Conservation (phyloP, 1,284 basidiomycete species). For the Apiotrichum veenhuisii region DNA sequence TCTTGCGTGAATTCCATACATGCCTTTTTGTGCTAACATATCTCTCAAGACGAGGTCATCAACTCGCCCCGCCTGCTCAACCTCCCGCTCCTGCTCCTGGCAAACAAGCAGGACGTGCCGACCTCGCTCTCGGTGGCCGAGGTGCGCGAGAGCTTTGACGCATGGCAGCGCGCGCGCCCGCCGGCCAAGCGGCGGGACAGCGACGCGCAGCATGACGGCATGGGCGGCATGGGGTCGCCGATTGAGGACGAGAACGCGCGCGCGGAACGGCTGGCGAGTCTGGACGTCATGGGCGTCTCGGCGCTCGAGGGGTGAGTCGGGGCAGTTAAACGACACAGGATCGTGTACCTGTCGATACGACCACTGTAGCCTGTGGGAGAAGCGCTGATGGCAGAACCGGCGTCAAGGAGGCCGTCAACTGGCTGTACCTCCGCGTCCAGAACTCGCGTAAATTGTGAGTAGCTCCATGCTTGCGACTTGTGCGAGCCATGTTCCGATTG, state of each 20-base stretch:
- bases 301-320: slow-evolving; percentile 76
- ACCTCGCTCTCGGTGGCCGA: slow-evolving; percentile 76
- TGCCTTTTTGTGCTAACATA: background rate
- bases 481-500: too few relatives aligned
- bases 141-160: slow-evolving; percentile 82
- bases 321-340: too few relatives aligned
- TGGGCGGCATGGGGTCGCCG: slow-evolving; percentile 14
- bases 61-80: slow-evolving; percentile 79
- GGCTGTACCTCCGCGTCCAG: slow-evolving; percentile 88
- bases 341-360: too few relatives aligned
- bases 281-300: slow-evolving; percentile 86
- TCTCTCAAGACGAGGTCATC: slow-evolving; percentile 66
- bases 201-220: background rate
- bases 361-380: background rate
- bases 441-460: slow-evolving; percentile 65
- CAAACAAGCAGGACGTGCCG: slow-evolving; percentile 86
- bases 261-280: slow-evolving; percentile 61
- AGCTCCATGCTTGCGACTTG: background rate
- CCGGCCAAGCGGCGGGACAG: background rate
- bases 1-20: background rate
- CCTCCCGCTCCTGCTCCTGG: slow-evolving; percentile 78
- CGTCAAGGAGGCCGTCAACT: slow-evolving; percentile 82
- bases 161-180: slow-evolving; percentile 56
- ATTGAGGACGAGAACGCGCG: slow-evolving; percentile 55
- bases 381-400: slow-evolving; percentile 61